Evolutionary conservation across 768 basidiomycete genomes (phyloP).

Genomic region (Lentinus tigrinus): DNA sequence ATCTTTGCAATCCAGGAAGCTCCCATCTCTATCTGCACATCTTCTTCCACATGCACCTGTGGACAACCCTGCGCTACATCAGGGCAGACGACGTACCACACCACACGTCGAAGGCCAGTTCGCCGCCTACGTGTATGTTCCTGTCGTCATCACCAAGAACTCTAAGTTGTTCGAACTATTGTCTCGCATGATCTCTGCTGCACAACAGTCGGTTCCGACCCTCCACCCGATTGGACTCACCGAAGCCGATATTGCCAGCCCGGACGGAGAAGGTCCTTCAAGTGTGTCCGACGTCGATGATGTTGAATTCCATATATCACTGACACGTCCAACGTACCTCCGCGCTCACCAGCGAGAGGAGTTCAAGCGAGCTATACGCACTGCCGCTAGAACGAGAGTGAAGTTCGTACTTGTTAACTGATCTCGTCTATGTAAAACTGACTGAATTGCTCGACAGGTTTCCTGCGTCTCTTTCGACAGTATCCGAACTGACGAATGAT

Average conservation of each 20-base stretch:
- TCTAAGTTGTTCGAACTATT: constrained; percentile 48
- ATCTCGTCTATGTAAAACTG: no score
- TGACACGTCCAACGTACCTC: constrained; percentile 80
- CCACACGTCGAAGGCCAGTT: constrained; percentile 90
- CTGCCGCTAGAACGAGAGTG: constrained; percentile 43
- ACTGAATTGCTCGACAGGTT: no score
- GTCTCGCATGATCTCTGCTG: constrained; percentile 41
- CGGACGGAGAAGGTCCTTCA: constrained; percentile 10
- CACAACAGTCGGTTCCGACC: constrained; percentile 44
- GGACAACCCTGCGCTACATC: constrained; percentile 79
- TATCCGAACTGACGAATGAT: constrained; percentile 75
- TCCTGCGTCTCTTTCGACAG: constrained; percentile 64
- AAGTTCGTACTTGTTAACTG: constrained; percentile 39
- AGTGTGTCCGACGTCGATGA: constrained; percentile 1
- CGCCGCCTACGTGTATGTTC: constrained; percentile 75
- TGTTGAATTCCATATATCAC: constrained; percentile 75
- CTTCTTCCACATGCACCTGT: constrained; percentile 48
- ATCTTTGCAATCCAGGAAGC: constrained; percentile 34
- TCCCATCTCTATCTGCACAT: constrained; percentile 56
- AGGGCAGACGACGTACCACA: constrained; percentile 72
- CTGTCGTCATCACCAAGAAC: constrained; percentile 45
- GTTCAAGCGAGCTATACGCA: constrained; percentile 60
- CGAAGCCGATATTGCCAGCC: not conserved
- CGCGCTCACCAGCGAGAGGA: constrained; percentile 78
- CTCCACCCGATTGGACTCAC: constrained; percentile 44